Conservation (phyloP, 75 land plant genomes). For the Adiantum capillusveneris region DNA sequence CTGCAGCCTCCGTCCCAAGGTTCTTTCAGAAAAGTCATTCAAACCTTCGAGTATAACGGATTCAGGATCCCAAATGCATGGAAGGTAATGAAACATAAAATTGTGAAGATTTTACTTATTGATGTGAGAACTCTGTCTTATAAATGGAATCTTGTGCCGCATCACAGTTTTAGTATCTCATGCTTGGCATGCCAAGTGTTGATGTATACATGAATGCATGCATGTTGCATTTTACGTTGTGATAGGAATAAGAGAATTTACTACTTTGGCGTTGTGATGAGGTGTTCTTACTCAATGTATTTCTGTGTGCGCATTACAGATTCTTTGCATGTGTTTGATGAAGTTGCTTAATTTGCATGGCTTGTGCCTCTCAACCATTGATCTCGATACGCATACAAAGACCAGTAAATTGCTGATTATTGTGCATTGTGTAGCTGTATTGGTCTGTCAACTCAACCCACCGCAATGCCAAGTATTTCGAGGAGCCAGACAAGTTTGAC, state of each 20-base stretch:
- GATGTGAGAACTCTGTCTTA: too few species aligned
- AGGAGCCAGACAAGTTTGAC: conserved; percentile 39
- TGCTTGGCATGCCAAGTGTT: too few species aligned
- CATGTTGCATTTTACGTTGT: too few species aligned
- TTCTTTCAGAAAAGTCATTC: conserved; percentile 29
- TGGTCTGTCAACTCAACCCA: conserved; percentile 28
- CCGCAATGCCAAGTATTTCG: conserved; percentile 29
- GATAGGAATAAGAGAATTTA: neutral
- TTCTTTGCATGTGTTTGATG: neutral
- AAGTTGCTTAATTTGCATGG: too few species aligned
- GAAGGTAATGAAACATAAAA: conserved; percentile 12
- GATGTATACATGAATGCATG: too few species aligned
- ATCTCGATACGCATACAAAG: too few species aligned
- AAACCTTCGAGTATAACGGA: conserved; percentile 10
- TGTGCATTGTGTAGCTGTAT: conserved; percentile 13
- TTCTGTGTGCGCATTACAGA: neutral
- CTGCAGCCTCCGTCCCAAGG: conserved; percentile 40
- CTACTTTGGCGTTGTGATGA: neutral
- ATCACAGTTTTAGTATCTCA: too few species aligned
- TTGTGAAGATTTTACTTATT: neutral
- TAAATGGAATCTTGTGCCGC: too few species aligned
- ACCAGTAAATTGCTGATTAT: too few species aligned
- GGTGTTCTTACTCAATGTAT: neutral
- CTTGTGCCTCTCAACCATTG: too few species aligned
- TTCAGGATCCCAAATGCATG: conserved; percentile 32